Conservation (phyloP, 2,329 filamentous ascomycete species). For the Claviceps sp. region DNA sequence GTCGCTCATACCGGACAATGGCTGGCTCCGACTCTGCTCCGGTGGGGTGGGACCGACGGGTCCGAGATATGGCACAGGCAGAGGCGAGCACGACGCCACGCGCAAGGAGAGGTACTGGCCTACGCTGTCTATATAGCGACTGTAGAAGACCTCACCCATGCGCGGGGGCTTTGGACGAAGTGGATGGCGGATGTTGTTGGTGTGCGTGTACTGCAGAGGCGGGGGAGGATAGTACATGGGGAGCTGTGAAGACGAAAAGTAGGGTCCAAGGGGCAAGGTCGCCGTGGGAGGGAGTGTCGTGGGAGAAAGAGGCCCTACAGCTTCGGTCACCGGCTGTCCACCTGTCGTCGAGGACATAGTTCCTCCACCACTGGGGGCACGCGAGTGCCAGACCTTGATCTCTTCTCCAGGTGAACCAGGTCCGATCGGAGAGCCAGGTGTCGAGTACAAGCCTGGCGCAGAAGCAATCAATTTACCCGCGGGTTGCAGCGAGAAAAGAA, state of each 20-base stretch:
- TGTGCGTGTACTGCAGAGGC: constrained; percentile 68
- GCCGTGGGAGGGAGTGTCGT: constrained; percentile 17
- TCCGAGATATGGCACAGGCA: constrained; percentile 51
- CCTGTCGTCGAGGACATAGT: constrained; percentile 7
- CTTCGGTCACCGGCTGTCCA: constrained; percentile 19
- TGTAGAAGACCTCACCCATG: constrained; percentile 86
- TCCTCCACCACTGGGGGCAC: constrained; percentile 5
- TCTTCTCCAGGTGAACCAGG: constrained; percentile 9
- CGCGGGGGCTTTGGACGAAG: constrained; percentile 76
- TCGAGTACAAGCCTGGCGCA: constrained; percentile 31
- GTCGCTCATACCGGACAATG: constrained; percentile 33
- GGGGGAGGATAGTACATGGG: constrained; percentile 84
- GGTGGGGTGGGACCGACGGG: constrained; percentile 32
- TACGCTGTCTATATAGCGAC: constrained; percentile 69
- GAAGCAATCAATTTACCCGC: constrained; percentile 15
- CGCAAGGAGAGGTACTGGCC: constrained; percentile 82
- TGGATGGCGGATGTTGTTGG: constrained; percentile 70
- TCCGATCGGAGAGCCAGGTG: constrained; percentile 30
- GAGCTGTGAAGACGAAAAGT: constrained; percentile 69
- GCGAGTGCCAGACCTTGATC: constrained; percentile 4
- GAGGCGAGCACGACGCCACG: constrained; percentile 57
- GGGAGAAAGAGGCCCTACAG: constrained; percentile 26
- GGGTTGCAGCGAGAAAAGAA: constrained; percentile 73
- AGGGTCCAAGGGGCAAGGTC: constrained; percentile 49
- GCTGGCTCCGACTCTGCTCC: constrained; percentile 26